These are phyloP conservation scores for Coemansia sp. DNA, from an alignment of 192 early-diverging fungal species.

Conservation along the genomic window DNA sequence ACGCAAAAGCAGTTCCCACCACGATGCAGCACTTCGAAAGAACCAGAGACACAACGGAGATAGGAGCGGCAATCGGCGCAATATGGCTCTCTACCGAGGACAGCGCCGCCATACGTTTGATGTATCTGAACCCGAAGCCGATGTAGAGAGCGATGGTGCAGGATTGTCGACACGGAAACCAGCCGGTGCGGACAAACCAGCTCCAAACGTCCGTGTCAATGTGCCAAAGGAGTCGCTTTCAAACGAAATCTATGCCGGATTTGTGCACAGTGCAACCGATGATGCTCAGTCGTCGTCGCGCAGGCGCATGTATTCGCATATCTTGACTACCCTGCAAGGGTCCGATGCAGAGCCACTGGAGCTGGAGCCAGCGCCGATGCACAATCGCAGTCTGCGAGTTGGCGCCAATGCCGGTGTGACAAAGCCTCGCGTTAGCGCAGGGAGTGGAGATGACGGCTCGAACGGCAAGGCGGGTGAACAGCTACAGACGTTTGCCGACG, in stretches of 20 bases:
- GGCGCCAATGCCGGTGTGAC: background rate
- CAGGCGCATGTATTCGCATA: constrained; percentile 39
- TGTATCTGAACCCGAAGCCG: background rate
- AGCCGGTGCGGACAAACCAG: background rate
- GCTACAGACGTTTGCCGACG: background rate
- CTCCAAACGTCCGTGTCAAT: constrained; percentile 19
- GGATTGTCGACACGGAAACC: background rate
- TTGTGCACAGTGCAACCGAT: constrained; percentile 23
- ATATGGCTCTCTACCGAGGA: constrained; percentile 1
- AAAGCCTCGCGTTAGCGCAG: background rate
- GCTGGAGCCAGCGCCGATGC: background rate
- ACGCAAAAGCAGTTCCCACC: constrained; percentile 18
- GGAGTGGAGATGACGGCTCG: background rate
- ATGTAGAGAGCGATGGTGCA: background rate
- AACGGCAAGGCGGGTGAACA: background rate
- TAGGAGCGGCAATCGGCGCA: constrained; percentile 1
- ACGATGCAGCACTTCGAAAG: background rate
- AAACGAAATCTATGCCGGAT: constrained; percentile 24
- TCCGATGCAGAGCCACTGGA: background rate
- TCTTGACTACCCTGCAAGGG: constrained; percentile 25
- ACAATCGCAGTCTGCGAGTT: background rate
- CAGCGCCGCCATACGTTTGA: constrained; percentile 22
- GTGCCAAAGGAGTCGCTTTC: constrained; percentile 26
- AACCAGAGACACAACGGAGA: background rate
- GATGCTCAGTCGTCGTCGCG: constrained; percentile 30